Evolutionary conservation across 2,329 filamentous ascomycete genomes (phyloP).

Genomic region (Fusarium foetens): DNA sequence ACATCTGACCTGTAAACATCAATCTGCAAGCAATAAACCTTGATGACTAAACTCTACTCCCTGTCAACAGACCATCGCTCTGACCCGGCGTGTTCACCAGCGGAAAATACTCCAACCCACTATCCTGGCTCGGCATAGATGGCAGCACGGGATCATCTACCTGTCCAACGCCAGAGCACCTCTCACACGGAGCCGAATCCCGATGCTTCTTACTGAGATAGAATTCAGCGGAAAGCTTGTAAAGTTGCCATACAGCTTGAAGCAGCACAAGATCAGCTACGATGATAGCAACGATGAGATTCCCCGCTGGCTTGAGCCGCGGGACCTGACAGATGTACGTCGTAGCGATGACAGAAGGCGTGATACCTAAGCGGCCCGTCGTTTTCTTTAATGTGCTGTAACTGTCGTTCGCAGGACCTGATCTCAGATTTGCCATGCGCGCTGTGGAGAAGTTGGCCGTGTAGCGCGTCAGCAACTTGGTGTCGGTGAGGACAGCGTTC

Average conservation of each 20-base stretch:
- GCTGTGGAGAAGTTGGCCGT: neutral
- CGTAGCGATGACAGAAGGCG: neutral
- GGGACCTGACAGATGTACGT: neutral
- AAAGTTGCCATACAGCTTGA: neutral
- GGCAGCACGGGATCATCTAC: neutral
- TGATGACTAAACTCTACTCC: neutral
- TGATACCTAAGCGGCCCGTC: neutral
- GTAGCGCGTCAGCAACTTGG: neutral
- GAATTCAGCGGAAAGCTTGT: neutral
- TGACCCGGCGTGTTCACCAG: neutral
- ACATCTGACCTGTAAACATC: accelerated
- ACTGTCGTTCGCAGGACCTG: neutral
- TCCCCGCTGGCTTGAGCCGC: neutral
- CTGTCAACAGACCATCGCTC: neutral
- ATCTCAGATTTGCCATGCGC: neutral
- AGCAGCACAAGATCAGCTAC: neutral
- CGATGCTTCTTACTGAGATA: neutral
- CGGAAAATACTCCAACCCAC: neutral
- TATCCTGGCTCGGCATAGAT: neutral
- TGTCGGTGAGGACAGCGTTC: neutral
- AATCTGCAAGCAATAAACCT: neutral
- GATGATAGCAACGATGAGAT: neutral
- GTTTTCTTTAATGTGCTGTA: neutral
- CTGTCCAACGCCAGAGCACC: neutral
- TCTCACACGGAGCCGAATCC: neutral